phyloP scores from a whole-genome alignment of 2,329 filamentous ascomycete species.

The Neopestalotiopsis rosae region DNA sequence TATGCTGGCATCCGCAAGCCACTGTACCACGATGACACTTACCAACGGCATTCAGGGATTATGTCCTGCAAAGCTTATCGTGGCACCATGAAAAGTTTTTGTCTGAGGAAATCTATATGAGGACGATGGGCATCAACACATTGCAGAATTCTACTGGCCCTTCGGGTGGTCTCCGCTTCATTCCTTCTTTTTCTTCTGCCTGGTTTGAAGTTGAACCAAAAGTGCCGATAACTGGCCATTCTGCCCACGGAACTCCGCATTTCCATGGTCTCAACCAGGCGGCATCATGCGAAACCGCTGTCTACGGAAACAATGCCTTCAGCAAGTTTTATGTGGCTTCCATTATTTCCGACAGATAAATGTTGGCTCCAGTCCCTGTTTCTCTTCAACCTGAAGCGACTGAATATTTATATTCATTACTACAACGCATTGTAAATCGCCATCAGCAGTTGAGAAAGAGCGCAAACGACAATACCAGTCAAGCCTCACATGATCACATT shows the following conservation, averaged over 20 bases:
- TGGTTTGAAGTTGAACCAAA: not conserved
- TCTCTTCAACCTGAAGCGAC: too few species aligned
- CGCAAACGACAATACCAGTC: too few species aligned
- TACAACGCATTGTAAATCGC: too few species aligned
- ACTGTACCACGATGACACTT: not conserved
- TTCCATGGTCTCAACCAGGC: not conserved
- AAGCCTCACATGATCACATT: too few species aligned
- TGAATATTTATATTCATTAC: too few species aligned
- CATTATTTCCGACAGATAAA: too few species aligned
- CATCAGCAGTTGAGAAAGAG: too few species aligned
- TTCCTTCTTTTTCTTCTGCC: not conserved
- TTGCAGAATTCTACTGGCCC: not conserved
- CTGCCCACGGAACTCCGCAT: not conserved
- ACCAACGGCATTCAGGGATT: not conserved
- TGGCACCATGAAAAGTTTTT: too few species aligned
- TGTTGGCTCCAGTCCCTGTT: too few species aligned
- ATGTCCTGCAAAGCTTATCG: too few species aligned
- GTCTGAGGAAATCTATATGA: conserved; percentile 3
- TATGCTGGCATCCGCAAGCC: not conserved
- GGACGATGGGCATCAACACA: conserved; percentile 10
- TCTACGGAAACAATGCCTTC: not conserved
- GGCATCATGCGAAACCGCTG: not conserved
- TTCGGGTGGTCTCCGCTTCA: not conserved
- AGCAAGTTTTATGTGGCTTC: not conserved
- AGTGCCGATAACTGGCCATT: not conserved